Percentiles rank a stretch among this genome's conserved stretches.
phyloP scores from a whole-genome alignment of 371 early-diverging fungal species.

The Chytridium lagenaria region DNA sequence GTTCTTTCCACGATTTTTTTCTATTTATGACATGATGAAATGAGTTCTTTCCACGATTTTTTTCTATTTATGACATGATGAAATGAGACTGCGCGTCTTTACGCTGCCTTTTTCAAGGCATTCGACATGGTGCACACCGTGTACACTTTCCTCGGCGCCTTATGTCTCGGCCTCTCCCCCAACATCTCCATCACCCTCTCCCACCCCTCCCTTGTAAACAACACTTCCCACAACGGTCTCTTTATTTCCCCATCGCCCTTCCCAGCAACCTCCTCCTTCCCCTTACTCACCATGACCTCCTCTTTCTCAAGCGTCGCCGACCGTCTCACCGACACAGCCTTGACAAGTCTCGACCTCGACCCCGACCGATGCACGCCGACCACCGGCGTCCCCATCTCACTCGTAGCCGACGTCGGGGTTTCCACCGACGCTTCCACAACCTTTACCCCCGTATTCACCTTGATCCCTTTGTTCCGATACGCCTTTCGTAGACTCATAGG shows the following conservation, averaged over 20 bases:
- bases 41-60: too few relatives aligned
- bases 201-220: constrained; percentile 9
- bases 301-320: too few relatives aligned
- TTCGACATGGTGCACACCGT: neutral
- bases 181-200: neutral
- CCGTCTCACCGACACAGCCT: neutral
- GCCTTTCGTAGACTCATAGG: neutral
- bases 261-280: neutral
- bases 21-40: too few relatives aligned
- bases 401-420: neutral
- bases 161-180: neutral
- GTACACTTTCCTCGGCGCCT: neutral
- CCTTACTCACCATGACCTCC: neutral
- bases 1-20: too few relatives aligned
- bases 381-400: neutral
- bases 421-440: neutral
- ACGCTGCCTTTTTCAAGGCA: neutral
- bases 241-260: neutral
- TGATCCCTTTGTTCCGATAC: neutral
- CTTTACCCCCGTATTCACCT: neutral
- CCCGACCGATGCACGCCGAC: too few relatives aligned
- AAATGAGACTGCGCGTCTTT: neutral
- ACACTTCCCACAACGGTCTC: neutral
- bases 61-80: too few relatives aligned
- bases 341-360: neutral